Evolutionary conservation across 176 grass and related monocot species (phyloP).

Genomic region (Eremochloa ophiuroides): DNA sequence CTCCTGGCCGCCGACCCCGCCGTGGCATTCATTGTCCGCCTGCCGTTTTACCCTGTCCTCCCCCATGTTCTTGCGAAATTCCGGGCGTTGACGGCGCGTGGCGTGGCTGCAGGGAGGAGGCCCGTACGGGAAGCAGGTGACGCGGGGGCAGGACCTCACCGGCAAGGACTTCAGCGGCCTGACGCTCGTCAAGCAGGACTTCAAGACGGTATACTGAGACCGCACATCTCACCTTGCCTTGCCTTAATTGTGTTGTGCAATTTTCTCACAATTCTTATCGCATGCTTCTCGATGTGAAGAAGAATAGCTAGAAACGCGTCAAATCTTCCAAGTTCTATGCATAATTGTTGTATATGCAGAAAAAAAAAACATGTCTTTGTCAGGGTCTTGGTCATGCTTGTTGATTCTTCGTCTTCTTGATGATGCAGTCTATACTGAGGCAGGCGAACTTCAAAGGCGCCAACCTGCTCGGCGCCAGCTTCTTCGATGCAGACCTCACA

Average conservation of each 20-base stretch:
- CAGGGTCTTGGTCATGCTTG: neutral
- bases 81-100: neutral
- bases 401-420: neutral
- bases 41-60: neutral
- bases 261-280: neutral
- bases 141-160: slow-evolving; percentile 84
- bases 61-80: neutral
- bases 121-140: slow-evolving; percentile 81
- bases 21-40: slow-evolving; percentile 61
- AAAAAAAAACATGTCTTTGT: neutral
- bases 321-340: neutral
- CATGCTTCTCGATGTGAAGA: neutral
- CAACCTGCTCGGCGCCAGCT: slow-evolving; percentile 74
- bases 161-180: slow-evolving; percentile 94
- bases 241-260: no score
- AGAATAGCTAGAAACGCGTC: neutral
- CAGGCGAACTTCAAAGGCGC: slow-evolving; percentile 86
- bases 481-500: slow-evolving; percentile 91
- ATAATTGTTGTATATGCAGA: neutral
- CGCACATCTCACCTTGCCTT: neutral
- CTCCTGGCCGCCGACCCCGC: slow-evolving; percentile 65
- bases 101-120: slow-evolving; percentile 62
- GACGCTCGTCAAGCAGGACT: slow-evolving; percentile 91
- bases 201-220: slow-evolving; percentile 61
- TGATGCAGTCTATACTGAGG: slow-evolving; percentile 66